A percentile compares a stretch with the other conserved stretches of the same genome.
phyloP scores from a whole-genome alignment of 306 rosid species.

The Cyclanthera cordifolia region DNA sequence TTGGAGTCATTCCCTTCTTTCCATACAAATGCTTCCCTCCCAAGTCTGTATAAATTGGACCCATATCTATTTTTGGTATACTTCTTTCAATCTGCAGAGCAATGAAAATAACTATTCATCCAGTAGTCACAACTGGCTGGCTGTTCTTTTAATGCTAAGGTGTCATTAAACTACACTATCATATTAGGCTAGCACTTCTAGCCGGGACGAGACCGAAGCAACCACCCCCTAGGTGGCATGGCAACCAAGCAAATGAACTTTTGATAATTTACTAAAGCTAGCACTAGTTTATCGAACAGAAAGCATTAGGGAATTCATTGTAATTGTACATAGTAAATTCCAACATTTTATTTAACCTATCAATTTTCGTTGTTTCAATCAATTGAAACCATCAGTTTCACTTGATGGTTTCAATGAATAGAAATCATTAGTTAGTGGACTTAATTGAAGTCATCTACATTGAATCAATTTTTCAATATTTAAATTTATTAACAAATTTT shows the following conservation, averaged over 20 bases:
- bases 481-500: no score
- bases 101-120: slow-evolving; percentile 5
- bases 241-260: neutral
- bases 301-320: no score
- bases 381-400: no score
- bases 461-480: no score
- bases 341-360: no score
- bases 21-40: slow-evolving; percentile 78
- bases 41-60: slow-evolving; percentile 73
- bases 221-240: neutral
- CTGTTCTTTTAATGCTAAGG: neutral
- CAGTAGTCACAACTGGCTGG: neutral
- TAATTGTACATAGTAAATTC: no score
- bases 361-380: no score
- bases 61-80: slow-evolving; percentile 32
- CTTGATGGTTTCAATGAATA: no score
- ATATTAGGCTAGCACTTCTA: neutral
- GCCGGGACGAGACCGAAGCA: neutral
- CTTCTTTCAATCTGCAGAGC: slow-evolving; percentile 75
- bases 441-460: no score
- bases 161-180: neutral
- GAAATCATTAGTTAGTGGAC: no score
- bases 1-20: slow-evolving; percentile 54
- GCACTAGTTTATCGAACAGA: neutral
- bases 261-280: neutral